Evolutionary conservation across 73 alveolate genomes (phyloP).

Genomic region (Stentor coeruleus): DNA sequence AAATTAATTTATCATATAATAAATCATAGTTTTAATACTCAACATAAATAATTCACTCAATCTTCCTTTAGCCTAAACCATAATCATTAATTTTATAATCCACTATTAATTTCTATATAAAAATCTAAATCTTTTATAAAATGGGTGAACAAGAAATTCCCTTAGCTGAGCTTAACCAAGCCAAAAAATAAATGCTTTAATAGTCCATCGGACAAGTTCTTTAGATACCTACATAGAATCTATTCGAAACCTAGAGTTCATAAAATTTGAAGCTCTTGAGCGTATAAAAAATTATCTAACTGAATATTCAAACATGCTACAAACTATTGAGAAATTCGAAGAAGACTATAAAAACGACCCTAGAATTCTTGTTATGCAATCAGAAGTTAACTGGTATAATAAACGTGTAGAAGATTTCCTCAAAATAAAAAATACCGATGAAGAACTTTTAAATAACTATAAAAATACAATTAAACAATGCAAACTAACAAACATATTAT

Average conservation of each 20-base stretch:
- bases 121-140: too few species aligned
- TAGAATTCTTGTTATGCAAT: background rate
- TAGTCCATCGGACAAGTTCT: too few species aligned
- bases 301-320: background rate
- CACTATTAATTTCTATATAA: too few species aligned
- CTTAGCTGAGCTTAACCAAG: too few species aligned
- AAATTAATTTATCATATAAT: too few species aligned
- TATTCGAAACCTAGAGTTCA: background rate
- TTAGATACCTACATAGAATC: background rate
- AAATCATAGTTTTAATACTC: too few species aligned
- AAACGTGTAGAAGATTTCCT: background rate
- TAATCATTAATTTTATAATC: too few species aligned
- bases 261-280: background rate
- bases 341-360: background rate
- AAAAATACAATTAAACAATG: too few species aligned
- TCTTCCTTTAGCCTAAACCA: too few species aligned
- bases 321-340: background rate
- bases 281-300: background rate
- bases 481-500: background rate
- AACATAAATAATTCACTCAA: too few species aligned
- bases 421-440: background rate
- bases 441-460: background rate
- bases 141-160: too few species aligned
- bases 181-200: too few species aligned
- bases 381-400: background rate